phyloP scores from a whole-genome alignment of 495 filamentous ascomycete genomes.

The Neurospora sp. region DNA sequence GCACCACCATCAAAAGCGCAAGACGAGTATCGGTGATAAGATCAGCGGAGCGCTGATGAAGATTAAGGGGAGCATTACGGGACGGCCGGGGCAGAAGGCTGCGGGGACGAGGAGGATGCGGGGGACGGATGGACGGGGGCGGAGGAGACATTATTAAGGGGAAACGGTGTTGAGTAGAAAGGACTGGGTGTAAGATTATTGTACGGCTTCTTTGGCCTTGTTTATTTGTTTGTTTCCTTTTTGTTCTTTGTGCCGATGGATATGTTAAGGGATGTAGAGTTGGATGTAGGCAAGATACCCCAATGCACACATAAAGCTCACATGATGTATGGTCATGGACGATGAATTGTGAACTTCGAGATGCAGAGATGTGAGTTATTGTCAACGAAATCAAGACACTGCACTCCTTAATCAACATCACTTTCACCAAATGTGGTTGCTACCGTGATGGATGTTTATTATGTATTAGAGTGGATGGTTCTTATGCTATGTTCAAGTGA shows the following conservation, averaged over 20 bases:
- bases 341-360: no score
- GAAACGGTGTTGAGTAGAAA: neutral
- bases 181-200: neutral
- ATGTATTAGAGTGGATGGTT: neutral
- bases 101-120: conserved; percentile 63
- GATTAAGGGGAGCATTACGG: conserved; percentile 52
- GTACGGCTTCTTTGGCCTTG: neutral
- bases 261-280: neutral
- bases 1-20: conserved; percentile 47
- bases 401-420: neutral
- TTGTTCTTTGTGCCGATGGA: neutral
- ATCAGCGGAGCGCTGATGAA: conserved; percentile 57
- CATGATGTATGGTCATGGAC: no score
- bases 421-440: neutral
- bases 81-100: conserved; percentile 56
- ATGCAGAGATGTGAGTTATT: no score
- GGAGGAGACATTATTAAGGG: conserved; percentile 1
- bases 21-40: conserved; percentile 54
- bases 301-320: neutral
- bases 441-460: neutral
- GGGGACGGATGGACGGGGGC: conserved; percentile 56
- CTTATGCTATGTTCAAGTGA: neutral
- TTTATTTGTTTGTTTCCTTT: neutral
- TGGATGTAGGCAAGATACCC: neutral
- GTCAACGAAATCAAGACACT: neutral